phyloP scores from a whole-genome alignment of 345 rosid species.

The Turritis glabra region DNA sequence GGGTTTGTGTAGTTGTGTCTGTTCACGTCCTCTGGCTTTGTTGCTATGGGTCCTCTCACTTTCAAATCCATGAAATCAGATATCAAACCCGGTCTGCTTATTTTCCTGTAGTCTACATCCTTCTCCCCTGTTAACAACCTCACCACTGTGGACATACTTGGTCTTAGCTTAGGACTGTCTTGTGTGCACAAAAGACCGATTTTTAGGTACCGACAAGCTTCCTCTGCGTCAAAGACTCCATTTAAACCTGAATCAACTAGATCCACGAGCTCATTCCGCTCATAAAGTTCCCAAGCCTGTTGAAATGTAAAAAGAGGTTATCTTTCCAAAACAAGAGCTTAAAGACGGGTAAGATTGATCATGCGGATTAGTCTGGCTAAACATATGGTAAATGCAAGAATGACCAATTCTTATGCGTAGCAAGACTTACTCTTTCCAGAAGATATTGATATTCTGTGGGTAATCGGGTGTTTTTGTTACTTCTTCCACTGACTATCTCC shows the following conservation, averaged over 20 bases:
- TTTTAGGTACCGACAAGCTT: constrained; percentile 65
- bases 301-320: constrained; percentile 24
- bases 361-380: not conserved
- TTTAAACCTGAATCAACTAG: constrained; percentile 58
- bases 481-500: constrained; percentile 91
- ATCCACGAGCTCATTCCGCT: constrained; percentile 62
- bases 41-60: constrained; percentile 46
- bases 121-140: constrained; percentile 58
- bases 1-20: constrained; percentile 26
- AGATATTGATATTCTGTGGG: constrained; percentile 80
- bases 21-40: constrained; percentile 27
- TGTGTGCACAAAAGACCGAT: constrained; percentile 81
- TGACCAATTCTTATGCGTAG: not conserved
- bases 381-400: not conserved
- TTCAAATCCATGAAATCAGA: constrained; percentile 83
- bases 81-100: constrained; percentile 69
- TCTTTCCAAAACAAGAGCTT: not conserved
- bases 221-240: constrained; percentile 71
- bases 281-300: constrained; percentile 89
- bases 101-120: constrained; percentile 37
- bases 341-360: not conserved
- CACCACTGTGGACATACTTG: constrained; percentile 68
- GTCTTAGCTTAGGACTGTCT: constrained; percentile 69
- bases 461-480: constrained; percentile 72
- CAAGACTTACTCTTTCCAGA: constrained; percentile 71